Percentiles rank a stretch among this genome's conserved stretches.
These are phyloP conservation scores for Suhomyces bokatorum DNA, from an alignment of 1,139 yeast species.

Conservation along the genomic window DNA sequence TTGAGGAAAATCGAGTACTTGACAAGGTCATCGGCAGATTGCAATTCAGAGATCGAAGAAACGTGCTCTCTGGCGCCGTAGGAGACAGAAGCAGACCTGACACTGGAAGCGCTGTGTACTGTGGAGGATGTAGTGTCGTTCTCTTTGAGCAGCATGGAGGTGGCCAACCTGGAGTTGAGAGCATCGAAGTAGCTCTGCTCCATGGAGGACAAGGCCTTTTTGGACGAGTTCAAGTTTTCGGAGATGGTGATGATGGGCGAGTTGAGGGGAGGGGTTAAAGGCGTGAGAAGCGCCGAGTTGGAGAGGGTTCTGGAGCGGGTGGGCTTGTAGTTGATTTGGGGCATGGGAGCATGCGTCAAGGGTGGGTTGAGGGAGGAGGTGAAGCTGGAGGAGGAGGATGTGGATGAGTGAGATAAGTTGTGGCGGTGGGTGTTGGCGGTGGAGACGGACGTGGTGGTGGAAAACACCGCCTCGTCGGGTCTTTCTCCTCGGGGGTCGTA, in stretches of 20 bases:
- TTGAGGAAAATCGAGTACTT: conserved; percentile 34
- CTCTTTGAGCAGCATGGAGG: conserved; percentile 5
- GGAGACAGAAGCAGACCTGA: conserved; percentile 1
- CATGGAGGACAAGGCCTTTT: conserved; percentile 32
- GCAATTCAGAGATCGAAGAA: conserved; percentile 28
- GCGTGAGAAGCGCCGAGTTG: conserved; percentile 17
- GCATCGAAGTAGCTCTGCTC: conserved; percentile 42
- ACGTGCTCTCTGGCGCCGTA: conserved; percentile 7
- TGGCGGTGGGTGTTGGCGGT: conserved; percentile 12
- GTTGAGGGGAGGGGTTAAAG: conserved; percentile 38
- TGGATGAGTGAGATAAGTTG: conserved; percentile 16
- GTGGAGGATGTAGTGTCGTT: neutral
- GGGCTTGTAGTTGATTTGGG: conserved; percentile 9
- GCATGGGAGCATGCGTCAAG: conserved; percentile 3
- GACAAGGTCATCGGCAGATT: conserved; percentile 32
- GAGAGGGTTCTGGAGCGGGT: conserved; percentile 16
- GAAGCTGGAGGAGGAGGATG: conserved; percentile 14
- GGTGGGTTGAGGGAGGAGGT: conserved; percentile 9
- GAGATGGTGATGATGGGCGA: conserved; percentile 46
- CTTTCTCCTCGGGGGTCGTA: neutral
- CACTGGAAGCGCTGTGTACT: neutral
- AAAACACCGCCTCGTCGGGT: neutral
- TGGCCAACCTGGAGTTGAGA: conserved; percentile 16
- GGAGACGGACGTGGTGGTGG: neutral
- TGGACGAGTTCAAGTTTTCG: conserved; percentile 34